Evolutionary conservation across 805 yeast species (phyloP).

Genomic region (Candida dajiaensis): DNA sequence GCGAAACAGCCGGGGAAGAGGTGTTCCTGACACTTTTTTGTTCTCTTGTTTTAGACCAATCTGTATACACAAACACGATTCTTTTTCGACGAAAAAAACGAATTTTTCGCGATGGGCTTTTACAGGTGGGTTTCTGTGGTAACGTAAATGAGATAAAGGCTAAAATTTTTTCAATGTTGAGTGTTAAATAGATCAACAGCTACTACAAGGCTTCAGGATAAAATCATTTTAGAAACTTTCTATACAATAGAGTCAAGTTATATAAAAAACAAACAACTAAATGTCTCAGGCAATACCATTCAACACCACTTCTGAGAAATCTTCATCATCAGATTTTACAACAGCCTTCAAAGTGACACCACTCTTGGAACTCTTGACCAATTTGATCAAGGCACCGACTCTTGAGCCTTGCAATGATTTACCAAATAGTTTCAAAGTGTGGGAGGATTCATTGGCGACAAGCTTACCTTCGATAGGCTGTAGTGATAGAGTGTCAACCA

Average conservation of each 20-base stretch:
- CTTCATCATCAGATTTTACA: slow-evolving; percentile 37
- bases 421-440: slow-evolving; percentile 77
- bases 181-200: too few relatives aligned
- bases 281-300: slow-evolving; percentile 34
- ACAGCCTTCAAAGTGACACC: slow-evolving; percentile 42
- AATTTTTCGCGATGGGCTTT: neutral
- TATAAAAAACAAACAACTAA: neutral
- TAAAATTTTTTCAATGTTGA: too few relatives aligned
- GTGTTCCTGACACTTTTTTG: neutral
- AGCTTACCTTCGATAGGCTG: slow-evolving; percentile 67
- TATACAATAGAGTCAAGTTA: neutral
- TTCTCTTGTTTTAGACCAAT: neutral
- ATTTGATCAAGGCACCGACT: slow-evolving; percentile 35
- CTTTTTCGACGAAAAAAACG: neutral
- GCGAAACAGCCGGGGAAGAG: neutral
- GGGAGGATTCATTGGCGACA: slow-evolving; percentile 46
- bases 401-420: slow-evolving; percentile 48
- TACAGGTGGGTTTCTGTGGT: neutral
- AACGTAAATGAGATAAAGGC: neutral
- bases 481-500: slow-evolving; percentile 51
- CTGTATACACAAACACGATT: neutral
- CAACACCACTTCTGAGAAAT: slow-evolving; percentile 44
- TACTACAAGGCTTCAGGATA: neutral
- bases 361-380: slow-evolving; percentile 35
- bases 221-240: neutral